Evolutionary conservation across 2,329 filamentous ascomycete species (phyloP), one percentile per base, ranked within the genome.

Genomic region (Zasmidium angulare): DNA sequence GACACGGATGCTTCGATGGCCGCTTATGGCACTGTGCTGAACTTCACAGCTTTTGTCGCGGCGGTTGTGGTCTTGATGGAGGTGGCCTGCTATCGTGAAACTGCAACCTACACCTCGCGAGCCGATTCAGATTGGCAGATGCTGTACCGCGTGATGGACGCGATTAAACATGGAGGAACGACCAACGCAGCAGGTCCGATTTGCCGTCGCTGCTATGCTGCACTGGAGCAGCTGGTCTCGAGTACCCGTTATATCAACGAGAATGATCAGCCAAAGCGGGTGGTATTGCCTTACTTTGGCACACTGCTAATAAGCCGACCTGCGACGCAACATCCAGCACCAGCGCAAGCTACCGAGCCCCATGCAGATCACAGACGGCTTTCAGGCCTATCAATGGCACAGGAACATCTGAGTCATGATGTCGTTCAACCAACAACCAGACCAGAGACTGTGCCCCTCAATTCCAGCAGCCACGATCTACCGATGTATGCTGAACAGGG

Each of bases 1-100:
- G 79, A 78, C 65, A 56, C 43, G 14, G 58, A 63, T 40, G 49
- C 31, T 46, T 24, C 26, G 7, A 53, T 53, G 22, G 50, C 55
- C 4, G 31, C 31, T 9, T 76, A 81, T 58, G 80, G 78, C 70
- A 79, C 78, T 58, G 76, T 77, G 9, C 69, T 77, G 19, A 79
- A 80, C 63, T 80, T 80, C 59, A 73, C 79, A 43, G 78, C 74
- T 40, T 81, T 81, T 67, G 80, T 77, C 1, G 73, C 76, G 4
- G 75, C 77, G 2, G 72, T 79, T 1, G 69, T 80, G 21, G 67
- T 81, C 29, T 68, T 77, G 10, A 70, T 81, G n/a, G 76, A 76
- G 1, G 69, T 78, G 6, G 69, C 77, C 61, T 75, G 74, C 53
- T 75, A 74, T 48, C 36, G 14, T 3, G n/a, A 19, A 43, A 17